Conservation (phyloP, 768 basidiomycete genomes). For the Thelephora aurantiotincta region DNA sequence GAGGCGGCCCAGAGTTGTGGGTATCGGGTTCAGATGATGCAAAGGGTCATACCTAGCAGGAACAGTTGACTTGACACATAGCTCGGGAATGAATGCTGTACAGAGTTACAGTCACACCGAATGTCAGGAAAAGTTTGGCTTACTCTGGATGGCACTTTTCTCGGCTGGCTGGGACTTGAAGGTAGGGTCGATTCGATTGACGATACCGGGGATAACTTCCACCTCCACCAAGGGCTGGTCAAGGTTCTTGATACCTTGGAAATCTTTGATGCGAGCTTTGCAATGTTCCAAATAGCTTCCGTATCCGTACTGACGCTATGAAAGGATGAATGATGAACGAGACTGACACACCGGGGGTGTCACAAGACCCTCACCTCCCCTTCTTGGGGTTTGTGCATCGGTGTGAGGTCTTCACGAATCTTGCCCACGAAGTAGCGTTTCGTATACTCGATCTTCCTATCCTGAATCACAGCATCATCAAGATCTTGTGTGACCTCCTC, state of each 20-base stretch:
- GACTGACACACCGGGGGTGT: constrained; percentile 1
- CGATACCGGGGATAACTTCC: constrained; percentile 28
- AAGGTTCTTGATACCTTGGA: constrained; percentile 44
- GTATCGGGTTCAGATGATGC: background rate
- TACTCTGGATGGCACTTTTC: constrained; percentile 47
- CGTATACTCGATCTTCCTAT: constrained; percentile 65
- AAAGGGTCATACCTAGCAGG: constrained; percentile 46
- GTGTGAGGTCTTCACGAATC: constrained; percentile 54
- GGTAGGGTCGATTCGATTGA: constrained; percentile 48
- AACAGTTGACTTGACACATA: constrained; percentile 57
- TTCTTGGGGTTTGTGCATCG: constrained; percentile 54
- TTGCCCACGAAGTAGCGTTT: constrained; percentile 45
- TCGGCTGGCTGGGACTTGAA: constrained; percentile 23
- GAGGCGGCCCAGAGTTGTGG: background rate
- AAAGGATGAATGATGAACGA: constrained; percentile 4
- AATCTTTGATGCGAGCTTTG: constrained; percentile 44
- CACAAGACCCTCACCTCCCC: constrained; percentile 32
- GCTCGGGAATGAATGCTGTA: constrained; percentile 73
- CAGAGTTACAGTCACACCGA: constrained; percentile 1
- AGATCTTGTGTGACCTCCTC: constrained; percentile 30
- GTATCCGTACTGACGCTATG: constrained; percentile 48
- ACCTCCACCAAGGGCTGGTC: constrained; percentile 67
- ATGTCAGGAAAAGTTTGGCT: constrained; percentile 11
- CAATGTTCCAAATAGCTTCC: constrained; percentile 53
- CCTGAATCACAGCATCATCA: constrained; percentile 58